Conservation (phyloP, 2,329 filamentous ascomycete species). For the Cryphonectria japonica region DNA sequence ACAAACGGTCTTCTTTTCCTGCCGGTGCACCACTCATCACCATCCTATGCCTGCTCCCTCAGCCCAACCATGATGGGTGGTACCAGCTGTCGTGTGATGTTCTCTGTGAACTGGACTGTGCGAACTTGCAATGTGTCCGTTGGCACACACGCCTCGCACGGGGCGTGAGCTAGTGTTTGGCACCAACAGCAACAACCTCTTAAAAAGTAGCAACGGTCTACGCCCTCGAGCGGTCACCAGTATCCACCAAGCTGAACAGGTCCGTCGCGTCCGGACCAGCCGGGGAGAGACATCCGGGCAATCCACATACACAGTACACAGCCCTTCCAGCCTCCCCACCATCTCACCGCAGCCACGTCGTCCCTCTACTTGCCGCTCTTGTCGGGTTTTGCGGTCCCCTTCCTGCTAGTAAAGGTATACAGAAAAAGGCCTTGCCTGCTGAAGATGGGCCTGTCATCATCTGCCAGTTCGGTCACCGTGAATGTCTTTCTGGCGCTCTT, state of each 20-base stretch:
- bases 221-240: neutral
- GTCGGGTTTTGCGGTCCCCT: neutral
- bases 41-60: neutral
- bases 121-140: neutral
- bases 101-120: neutral
- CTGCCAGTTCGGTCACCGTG: conserved; percentile 62
- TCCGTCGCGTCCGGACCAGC: neutral
- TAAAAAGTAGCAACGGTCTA: neutral
- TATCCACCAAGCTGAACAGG: neutral
- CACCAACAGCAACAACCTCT: conserved; percentile 4
- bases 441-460: conserved; percentile 63
- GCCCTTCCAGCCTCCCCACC: neutral
- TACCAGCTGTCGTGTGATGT: neutral
- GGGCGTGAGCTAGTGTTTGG: neutral
- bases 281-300: neutral
- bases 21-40: neutral
- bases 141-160: neutral
- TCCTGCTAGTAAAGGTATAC: conserved; percentile 57
- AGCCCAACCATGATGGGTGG: neutral
- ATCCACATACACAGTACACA: neutral
- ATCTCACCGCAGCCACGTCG: neutral
- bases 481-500: conserved; percentile 72
- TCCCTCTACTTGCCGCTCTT: conserved; percentile 9
- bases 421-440: conserved; percentile 63
- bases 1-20: neutral